phyloP scores from a whole-genome alignment of 108 stramenopile genomes.

The Cyclostephanos invisitatus region DNA sequence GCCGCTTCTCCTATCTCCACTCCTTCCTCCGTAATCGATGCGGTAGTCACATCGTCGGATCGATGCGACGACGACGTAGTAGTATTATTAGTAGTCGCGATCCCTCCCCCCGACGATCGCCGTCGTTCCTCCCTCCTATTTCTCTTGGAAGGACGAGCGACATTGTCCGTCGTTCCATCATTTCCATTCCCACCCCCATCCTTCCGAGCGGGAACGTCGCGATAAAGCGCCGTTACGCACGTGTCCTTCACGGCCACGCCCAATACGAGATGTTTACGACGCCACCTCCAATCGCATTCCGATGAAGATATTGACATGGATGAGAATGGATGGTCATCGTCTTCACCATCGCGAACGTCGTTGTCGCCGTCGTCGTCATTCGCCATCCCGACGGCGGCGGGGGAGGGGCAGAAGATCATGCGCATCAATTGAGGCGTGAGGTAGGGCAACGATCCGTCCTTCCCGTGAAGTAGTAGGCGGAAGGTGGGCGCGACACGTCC shows the following conservation, averaged over 20 bases:
- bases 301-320: neutral
- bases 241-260: slow-evolving; percentile 77
- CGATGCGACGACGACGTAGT: no score
- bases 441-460: slow-evolving; percentile 75
- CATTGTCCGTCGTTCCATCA: neutral
- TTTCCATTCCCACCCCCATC: slow-evolving; percentile 1
- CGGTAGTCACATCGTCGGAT: no score
- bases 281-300: slow-evolving; percentile 28
- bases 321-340: slow-evolving; percentile 3
- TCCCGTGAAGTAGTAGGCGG: slow-evolving; percentile 68
- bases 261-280: slow-evolving; percentile 52
- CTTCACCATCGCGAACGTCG: neutral
- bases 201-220: neutral
- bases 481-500: slow-evolving; percentile 13
- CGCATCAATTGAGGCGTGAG: slow-evolving; percentile 62
- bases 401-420: slow-evolving; percentile 62
- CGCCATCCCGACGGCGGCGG: slow-evolving; percentile 13
- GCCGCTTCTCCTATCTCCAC: neutral
- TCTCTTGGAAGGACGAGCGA: neutral
- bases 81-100: no score
- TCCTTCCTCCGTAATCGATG: slow-evolving; percentile 6
- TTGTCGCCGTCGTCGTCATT: slow-evolving; percentile 11
- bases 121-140: neutral
- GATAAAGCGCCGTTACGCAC: slow-evolving; percentile 60
- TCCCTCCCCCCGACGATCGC: slow-evolving; percentile 1